Evolutionary conservation across 768 basidiomycete genomes (phyloP).

Genomic region (Steccherinum ochraceum): DNA sequence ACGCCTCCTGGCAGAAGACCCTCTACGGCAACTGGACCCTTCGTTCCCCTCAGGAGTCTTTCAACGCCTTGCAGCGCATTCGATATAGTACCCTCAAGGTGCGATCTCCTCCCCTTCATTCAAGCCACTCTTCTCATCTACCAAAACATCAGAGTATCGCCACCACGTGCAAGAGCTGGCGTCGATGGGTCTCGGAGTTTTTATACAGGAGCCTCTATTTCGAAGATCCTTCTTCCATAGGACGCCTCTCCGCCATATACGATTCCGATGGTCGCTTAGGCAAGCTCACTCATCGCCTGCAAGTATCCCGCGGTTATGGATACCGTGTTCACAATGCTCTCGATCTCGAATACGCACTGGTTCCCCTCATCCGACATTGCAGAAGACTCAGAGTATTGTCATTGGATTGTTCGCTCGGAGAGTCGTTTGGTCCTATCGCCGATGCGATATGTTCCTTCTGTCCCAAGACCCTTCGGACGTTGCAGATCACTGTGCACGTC

Average conservation of each 20-base stretch:
- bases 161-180: constrained; percentile 60
- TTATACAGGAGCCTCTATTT: constrained; percentile 68
- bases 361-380: constrained; percentile 54
- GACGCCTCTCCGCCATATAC: constrained; percentile 44
- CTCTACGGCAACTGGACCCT: constrained; percentile 47
- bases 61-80: constrained; percentile 50
- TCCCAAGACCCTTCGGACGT: constrained; percentile 47
- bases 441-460: constrained; percentile 53
- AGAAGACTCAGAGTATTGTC: constrained; percentile 73
- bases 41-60: constrained; percentile 51
- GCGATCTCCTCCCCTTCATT: constrained; percentile 11
- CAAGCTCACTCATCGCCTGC: constrained; percentile 72
- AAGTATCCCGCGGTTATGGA: constrained; percentile 38
- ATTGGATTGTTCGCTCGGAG: constrained; percentile 57
- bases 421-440: constrained; percentile 55
- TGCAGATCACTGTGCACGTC: constrained; percentile 53
- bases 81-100: constrained; percentile 69
- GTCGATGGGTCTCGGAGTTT: constrained; percentile 53
- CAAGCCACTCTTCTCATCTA: constrained; percentile 2
- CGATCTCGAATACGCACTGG: constrained; percentile 43
- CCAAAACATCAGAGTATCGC: constrained; percentile 48
- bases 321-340: constrained; percentile 36
- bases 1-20: constrained; percentile 59
- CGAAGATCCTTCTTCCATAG: constrained; percentile 49
- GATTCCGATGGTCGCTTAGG: constrained; percentile 49